Conservation (phyloP, 805 yeast genomes). For the Barnettozyma siamensis region DNA sequence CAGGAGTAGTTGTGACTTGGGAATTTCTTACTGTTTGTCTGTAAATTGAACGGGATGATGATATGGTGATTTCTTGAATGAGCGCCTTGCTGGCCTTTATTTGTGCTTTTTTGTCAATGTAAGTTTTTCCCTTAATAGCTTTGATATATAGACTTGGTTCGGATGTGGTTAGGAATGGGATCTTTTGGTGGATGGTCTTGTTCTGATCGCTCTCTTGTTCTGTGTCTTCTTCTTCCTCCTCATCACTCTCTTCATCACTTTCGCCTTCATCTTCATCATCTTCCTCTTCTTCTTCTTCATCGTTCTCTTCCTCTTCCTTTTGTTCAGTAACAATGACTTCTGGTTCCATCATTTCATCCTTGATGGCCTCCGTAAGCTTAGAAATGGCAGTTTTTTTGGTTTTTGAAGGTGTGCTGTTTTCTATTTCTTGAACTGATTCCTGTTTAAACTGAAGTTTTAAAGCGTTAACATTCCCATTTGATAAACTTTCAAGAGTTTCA, state of each 20-base stretch:
- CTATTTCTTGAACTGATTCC: background rate
- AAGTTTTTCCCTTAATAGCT: background rate
- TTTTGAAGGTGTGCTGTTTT: background rate
- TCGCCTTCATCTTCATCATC: conserved; percentile 2
- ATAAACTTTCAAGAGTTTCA: conserved; percentile 45
- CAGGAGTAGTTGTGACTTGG: conserved; percentile 8
- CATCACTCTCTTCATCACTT: conserved; percentile 11
- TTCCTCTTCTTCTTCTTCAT: conserved; percentile 1
- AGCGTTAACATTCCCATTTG: conserved; percentile 25
- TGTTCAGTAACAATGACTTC: conserved; percentile 2
- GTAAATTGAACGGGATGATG: conserved; percentile 27
- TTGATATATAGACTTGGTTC: conserved; percentile 1
- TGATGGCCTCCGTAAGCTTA: conserved; percentile 7
- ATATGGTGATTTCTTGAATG: conserved; percentile 25
- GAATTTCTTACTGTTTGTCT: conserved; percentile 22
- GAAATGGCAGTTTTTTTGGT: background rate
- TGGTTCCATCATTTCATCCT: background rate
- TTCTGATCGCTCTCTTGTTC: conserved; percentile 1
- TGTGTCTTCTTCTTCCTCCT: conserved; percentile 5
- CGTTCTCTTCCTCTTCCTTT: conserved; percentile 3
- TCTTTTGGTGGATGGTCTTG: background rate
- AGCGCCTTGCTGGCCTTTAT: conserved; percentile 19
- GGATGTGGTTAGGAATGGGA: background rate
- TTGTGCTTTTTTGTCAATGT: background rate
- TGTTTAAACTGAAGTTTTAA: background rate